Evolutionary conservation across 139 green algal species (phyloP).

Genomic region (Haematococcus lacustris): DNA sequence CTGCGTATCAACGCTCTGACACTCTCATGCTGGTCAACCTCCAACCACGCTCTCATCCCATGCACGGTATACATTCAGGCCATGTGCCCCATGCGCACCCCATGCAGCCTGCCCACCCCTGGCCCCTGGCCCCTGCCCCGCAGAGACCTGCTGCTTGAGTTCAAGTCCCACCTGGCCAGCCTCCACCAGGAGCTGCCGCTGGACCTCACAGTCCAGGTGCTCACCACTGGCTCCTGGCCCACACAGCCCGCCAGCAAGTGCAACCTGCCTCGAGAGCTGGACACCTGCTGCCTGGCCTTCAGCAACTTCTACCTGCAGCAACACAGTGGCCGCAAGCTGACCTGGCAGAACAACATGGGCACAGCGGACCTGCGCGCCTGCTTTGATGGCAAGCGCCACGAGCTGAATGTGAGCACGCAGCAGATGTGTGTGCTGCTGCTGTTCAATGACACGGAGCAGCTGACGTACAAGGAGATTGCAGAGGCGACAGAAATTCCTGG

Average conservation of each 20-base stretch:
- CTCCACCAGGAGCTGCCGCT: constrained; percentile 40
- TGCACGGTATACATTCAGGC: too few species aligned
- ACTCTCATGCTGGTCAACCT: too few species aligned
- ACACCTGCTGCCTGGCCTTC: constrained; percentile 63
- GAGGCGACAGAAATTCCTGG: constrained; percentile 70
- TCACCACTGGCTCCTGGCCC: constrained; percentile 94
- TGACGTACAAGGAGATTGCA: constrained; percentile 30
- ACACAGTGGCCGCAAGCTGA: constrained; percentile 75
- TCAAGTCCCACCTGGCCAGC: constrained; percentile 45
- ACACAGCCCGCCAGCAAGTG: constrained; percentile 52
- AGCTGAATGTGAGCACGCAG: constrained; percentile 89
- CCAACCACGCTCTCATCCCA: too few species aligned
- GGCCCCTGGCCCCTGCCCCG: too few species aligned
- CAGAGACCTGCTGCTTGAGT: constrained; percentile 77
- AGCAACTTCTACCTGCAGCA: constrained; percentile 74
- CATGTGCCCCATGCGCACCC: too few species aligned
- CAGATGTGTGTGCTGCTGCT: constrained; percentile 90
- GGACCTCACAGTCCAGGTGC: constrained; percentile 83
- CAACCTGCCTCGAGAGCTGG: constrained; percentile 75
- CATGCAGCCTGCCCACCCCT: too few species aligned
- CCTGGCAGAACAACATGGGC: constrained; percentile 96
- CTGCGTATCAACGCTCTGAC: too few species aligned
- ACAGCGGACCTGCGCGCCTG: constrained; percentile 77
- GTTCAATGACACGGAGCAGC: constrained; percentile 81
- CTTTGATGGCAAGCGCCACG: constrained; percentile 68